Base-by-base conservation (phyloP, 1,284 basidiomycete genomes). In the Microbotryum lychnidis-dioicae region DNA sequence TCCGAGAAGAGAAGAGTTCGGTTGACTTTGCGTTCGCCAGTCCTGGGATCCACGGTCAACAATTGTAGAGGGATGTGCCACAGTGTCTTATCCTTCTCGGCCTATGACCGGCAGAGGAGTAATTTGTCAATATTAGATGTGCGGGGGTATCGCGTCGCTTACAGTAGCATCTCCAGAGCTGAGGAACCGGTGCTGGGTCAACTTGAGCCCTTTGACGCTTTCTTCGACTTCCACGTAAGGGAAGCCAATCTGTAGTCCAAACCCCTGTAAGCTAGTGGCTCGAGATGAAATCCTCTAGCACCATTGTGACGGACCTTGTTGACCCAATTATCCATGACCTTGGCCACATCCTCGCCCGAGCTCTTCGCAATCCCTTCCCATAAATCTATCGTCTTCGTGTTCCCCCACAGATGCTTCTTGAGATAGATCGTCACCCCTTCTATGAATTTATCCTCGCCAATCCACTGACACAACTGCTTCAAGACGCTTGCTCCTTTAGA, bases 271-370 rank as follows among this genome's bases (percentile, higher is more conserved):
- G 37, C 37, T 42, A 42, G 14, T 12, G 37, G 5, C 6, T 42
- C 37, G 12, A 3, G 4, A 16, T 18, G 14, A 6, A 42, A 4
- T 42, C 31, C 31, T 31, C 8, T 31, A 9, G 31, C 31, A 42
- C 16, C 12, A 42, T 42, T 18, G 4, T 42, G 10, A 12, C 10
- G 12, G 37, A 42, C 37, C 37, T 42, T 42, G 63, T 85, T 82
- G 47, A 93, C 87, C 94, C 93, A 98, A 73, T 87, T 87, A 65
- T 88, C 82, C 89, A 97, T 94, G 71, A 97, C 81, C 59, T 81
- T 80, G 16, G 85, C 80, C 52, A 97, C 83, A 70, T 97, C 85
- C 44, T 85, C 73, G 20, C 85, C 87, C 47, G 87, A 88, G 3
- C 90, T 84, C 71, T 84, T 81, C 58, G 83, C 80, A 67, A 97